Base-by-base conservation (phyloP, 345 rosid genomes). In the Eutrema japonicum region DNA sequence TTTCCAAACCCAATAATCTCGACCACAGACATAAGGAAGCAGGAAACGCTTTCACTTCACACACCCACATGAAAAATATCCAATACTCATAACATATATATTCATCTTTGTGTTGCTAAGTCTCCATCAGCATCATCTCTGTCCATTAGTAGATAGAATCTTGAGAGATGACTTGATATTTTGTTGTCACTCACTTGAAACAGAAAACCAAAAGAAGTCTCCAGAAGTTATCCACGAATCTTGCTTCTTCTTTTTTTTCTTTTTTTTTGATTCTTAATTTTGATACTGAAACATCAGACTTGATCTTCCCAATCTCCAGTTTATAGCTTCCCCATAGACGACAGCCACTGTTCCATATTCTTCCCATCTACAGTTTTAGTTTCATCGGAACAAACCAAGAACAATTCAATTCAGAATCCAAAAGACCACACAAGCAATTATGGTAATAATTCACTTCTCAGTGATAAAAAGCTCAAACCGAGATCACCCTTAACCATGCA, bases 271-370 rank as follows among this genome's bases (percentile, higher is more conserved):
- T 53, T 52, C 64, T 54, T 47, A 43, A 52, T 66, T 52, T 8
- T 42, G 64, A 68, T 35, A 53, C 64, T 55, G 29, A 74, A 58
- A 68, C 73, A 59, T 33, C 7, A 68, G 29, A 53, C 30, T 42
- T 63, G 26, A 7, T 33, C 68, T 50, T 51, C 42, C 18, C 64
- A 43, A 68, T 53, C 63, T 71, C 62, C 29, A 50, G 65, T n/a
- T 83, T 78, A 80, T 63, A 79, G 80, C 79, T 80, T 83, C 82
- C 82, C 78, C 65, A 83, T 66, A 79, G 89, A 85, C 6, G 83
- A 83, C 78, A 85, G 79, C 87, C 83, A 86, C 79, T 83, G 84
- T 69, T 85, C 85, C 85, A 81, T 76, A 66, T 69, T 84, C 80
- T 84, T 89, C 49, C 83, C 87, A 71, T 73, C 91, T 89, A 78